Base-by-base conservation (phyloP, 2,329 filamentous ascomycete species). In the Fusarium neocosmosporiellum region DNA sequence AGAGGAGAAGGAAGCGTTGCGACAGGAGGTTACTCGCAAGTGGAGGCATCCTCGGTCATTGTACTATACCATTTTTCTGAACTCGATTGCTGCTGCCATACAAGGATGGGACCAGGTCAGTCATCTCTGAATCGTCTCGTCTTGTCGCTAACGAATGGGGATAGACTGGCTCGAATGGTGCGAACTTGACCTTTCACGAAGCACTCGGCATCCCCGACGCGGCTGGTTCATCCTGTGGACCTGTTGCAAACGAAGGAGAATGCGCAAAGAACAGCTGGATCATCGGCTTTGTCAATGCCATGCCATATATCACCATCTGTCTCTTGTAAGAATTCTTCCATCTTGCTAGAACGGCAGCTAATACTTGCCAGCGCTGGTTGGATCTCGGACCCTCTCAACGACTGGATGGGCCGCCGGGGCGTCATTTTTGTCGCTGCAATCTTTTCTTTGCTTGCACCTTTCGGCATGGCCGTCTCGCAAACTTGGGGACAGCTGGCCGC, bases 351-450 rank as follows among this genome's bases (percentile, higher is more conserved):
- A 10, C 1, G 1, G 7, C n/a, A 31, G 5, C 14, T 36, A 70
- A 22, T 67, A 27, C 41, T 64, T 72, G 16, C 70, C 71, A 86
- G 85, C 73, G 88, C 88, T 24, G 86, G 87, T 65, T 91, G 89
- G 90, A 81, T 90, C 7, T 90, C 89, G 0, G 90, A 92, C 62
- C 90, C 90, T 1, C 74, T 89, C 14, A 93, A 93, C 75, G 81
- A 88, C 43, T 81, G 81, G 13, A 73, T 90, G 31, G 90, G 90
- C 39, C 89, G 91, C 41, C 88, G 90, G 59, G 89, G 90, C 13
- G 88, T 89, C 53, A 93, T 93, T 68, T 92, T 92, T 77, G 78
- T 91, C 53, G 86, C 87, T 8, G 89, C 88, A 14, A 81, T 91
- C 73, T 91, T 93, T 78, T 92, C 88, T 73, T 81, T 92, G 2